phyloP scores from a whole-genome alignment of 1,139 yeast genomes.

The Candida sojae region DNA sequence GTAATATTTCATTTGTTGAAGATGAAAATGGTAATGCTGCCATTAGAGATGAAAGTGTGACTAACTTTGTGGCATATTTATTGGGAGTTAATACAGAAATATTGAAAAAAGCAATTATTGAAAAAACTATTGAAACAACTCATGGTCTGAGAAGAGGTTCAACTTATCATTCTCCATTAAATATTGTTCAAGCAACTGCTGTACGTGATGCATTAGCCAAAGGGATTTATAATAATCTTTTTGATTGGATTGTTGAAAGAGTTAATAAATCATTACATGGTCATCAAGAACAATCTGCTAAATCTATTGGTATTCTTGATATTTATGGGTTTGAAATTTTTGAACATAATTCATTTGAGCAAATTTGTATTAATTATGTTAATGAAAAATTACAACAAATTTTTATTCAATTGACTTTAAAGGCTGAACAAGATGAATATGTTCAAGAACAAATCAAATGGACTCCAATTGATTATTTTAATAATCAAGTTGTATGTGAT shows the following conservation, averaged over 20 bases:
- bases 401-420: conserved; percentile 90
- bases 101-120: conserved; percentile 68
- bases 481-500: conserved; percentile 96
- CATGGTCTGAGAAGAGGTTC: conserved; percentile 92
- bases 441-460: conserved; percentile 93
- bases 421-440: conserved; percentile 97
- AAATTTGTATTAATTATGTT: conserved; percentile 94
- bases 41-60: conserved; percentile 81
- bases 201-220: conserved; percentile 95
- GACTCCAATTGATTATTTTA: conserved; percentile 97
- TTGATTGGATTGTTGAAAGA: conserved; percentile 97
- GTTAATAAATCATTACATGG: conserved; percentile 69
- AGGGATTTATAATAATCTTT: conserved; percentile 87
- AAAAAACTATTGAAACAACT: conserved; percentile 84
- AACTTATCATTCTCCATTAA: conserved; percentile 91
- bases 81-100: conserved; percentile 75
- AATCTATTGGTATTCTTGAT: conserved; percentile 88
- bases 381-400: conserved; percentile 97
- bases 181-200: conserved; percentile 89
- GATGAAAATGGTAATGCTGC: conserved; percentile 85
- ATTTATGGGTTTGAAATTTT: conserved; percentile 98
- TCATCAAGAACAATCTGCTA: conserved; percentile 47
- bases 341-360: conserved; percentile 95
- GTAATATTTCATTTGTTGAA: conserved; percentile 84
- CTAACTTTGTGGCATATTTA: conserved; percentile 90